Conservation (phyloP, 768 basidiomycete species). For the Agrocybe praecox region DNA sequence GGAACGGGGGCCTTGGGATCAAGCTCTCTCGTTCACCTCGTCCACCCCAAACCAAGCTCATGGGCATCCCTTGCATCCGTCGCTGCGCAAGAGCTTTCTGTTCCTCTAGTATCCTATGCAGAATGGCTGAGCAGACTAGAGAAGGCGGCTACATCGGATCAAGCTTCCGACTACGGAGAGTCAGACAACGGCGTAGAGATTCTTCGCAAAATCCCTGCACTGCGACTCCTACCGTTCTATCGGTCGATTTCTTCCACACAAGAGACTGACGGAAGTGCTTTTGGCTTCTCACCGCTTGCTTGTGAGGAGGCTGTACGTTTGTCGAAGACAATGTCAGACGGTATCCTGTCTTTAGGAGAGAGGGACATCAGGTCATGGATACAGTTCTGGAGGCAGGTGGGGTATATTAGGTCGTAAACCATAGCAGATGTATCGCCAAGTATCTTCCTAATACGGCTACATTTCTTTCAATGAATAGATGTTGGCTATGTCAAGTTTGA, state of each 20-base stretch:
- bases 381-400: neutral
- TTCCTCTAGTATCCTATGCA: constrained; percentile 28
- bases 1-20: neutral
- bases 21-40: constrained; percentile 19
- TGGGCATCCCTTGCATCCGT: constrained; percentile 17
- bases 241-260: neutral
- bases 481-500: no score
- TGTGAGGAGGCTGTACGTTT: neutral
- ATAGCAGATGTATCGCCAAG: no score
- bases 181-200: neutral
- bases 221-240: constrained; percentile 1
- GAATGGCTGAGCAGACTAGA: constrained; percentile 29
- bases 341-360: neutral
- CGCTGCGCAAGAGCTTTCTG: constrained; percentile 17
- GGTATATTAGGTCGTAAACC: no score
- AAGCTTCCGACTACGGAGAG: no score
- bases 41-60: constrained; percentile 26
- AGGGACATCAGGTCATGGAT: neutral
- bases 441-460: no score
- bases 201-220: neutral
- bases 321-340: neutral
- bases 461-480: no score
- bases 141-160: no score
- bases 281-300: neutral
- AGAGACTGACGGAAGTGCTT: neutral